Evolutionary conservation across 495 filamentous ascomycete genomes (phyloP).

Genomic region (Neurospora africana): DNA sequence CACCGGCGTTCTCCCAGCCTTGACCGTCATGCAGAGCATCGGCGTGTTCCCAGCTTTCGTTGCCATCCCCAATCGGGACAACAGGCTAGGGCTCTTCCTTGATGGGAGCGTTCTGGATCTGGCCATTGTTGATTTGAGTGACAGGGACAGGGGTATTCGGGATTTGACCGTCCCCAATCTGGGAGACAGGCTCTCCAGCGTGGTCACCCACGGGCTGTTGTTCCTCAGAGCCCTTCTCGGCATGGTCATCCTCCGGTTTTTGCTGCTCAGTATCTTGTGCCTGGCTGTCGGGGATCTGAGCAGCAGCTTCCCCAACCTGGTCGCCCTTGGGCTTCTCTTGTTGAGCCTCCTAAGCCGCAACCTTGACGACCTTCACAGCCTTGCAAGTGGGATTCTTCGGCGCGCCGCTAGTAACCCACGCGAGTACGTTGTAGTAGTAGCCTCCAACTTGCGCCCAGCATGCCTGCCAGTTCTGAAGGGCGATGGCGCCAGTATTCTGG

Average conservation of each 20-base stretch:
- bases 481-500: conserved; percentile 2
- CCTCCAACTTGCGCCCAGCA: conserved; percentile 40
- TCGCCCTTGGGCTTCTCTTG: background rate
- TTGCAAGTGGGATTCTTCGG: conserved; percentile 49
- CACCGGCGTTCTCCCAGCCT: background rate
- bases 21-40: background rate
- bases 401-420: conserved; percentile 33
- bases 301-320: background rate
- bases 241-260: background rate
- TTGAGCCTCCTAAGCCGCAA: background rate
- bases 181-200: background rate
- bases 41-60: background rate
- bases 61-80: background rate
- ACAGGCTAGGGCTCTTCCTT: background rate
- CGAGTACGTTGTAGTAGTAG: conserved; percentile 42
- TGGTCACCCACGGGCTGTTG: background rate
- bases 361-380: conserved; percentile 29
- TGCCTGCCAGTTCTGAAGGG: conserved; percentile 38
- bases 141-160: background rate
- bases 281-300: background rate
- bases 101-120: background rate
- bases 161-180: background rate
- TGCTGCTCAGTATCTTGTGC: background rate
- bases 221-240: background rate
- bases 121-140: background rate